A percentile compares a stretch with the other conserved stretches of the same genome.
phyloP scores from a whole-genome alignment of 2,329 filamentous ascomycete species.

The Aureobasidium pullulans region DNA sequence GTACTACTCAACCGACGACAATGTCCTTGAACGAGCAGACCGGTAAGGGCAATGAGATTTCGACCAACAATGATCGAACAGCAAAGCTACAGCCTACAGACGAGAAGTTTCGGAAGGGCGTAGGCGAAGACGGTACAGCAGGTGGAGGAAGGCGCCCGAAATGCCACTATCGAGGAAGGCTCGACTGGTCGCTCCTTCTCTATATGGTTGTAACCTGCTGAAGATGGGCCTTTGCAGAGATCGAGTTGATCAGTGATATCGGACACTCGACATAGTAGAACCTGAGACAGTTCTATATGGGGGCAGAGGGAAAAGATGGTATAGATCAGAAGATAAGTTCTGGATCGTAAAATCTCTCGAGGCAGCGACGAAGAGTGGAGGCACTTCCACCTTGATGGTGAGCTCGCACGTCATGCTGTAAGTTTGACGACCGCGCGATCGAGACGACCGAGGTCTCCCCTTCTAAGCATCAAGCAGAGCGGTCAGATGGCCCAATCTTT shows the following conservation, averaged over 20 bases:
- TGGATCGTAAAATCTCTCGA: not conserved
- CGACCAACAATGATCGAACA: too few relatives aligned
- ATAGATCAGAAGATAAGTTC: not conserved
- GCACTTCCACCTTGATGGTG: slow-evolving; percentile 11
- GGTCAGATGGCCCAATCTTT: not conserved
- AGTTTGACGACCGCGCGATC: not conserved
- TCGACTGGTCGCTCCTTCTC: not conserved
- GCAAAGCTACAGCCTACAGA: too few relatives aligned
- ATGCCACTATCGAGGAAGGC: not conserved
- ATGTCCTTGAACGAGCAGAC: too few relatives aligned
- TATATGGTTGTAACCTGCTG: not conserved
- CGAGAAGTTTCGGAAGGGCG: too few relatives aligned
- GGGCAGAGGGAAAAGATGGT: not conserved
- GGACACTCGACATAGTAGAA: not conserved
- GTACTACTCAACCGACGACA: too few relatives aligned
- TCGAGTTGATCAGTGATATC: not conserved
- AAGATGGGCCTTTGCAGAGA: not conserved
- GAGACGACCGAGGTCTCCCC: not conserved
- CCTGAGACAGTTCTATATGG: not conserved
- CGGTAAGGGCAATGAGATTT: too few relatives aligned
- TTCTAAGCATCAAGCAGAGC: not conserved
- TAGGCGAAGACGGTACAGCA: too few relatives aligned
- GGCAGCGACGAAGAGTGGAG: not conserved
- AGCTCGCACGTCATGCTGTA: slow-evolving; percentile 10
- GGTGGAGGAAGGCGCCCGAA: not conserved